Base-by-base conservation (phyloP, 2,329 filamentous ascomycete genomes). In the Alternaria burnsii region DNA sequence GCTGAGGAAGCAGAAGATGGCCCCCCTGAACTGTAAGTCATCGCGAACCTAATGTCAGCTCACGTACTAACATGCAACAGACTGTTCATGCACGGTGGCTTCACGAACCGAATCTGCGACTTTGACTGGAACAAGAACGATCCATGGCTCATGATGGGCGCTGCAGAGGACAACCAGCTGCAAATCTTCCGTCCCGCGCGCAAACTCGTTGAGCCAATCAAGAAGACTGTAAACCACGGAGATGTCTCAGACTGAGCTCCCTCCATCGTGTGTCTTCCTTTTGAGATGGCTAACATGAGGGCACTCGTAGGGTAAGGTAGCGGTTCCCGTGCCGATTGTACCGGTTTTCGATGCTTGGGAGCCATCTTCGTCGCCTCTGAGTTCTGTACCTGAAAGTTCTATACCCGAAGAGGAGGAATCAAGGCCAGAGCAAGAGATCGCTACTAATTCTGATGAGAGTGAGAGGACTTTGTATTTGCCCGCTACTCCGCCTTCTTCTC, bases 101-200 rank as follows among this genome's bases (percentile, higher is more conserved):
- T 99, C 82, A 99, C 95, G 11, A 97, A 97, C 81, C 91, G 96
- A 68, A 88, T 99, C 63, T 93, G 92, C 36, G 96, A 99, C 80
- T 99, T 99, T 75, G 94, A 91, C 81, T 99, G 94, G 94, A 99
- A 99, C 80, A 88, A 89, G 69, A 97, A 97, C 76, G 93, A 97
- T 73, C 94, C 94, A 5, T 99, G 96, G 96, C 88, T 97, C 56
- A 91, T 99, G 68, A 94, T 93, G 78, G 97, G 92, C 62, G 94
- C 95, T 16, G 95, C 94, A 1, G 96, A 99, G 77, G 95, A 99
- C 81, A 99, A 99, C 76, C 84, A 98, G 68, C 86, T 99, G 65
- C 95, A 99, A 80, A 92, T 97, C 70, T 98, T 83, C 79, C 76
- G 77, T 18, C 78, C 79, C 3, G 69, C 72, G 16, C 72, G 76